Evolutionary conservation across 257 asterid genomes (phyloP).

Genomic region (Mentha longifolia): DNA sequence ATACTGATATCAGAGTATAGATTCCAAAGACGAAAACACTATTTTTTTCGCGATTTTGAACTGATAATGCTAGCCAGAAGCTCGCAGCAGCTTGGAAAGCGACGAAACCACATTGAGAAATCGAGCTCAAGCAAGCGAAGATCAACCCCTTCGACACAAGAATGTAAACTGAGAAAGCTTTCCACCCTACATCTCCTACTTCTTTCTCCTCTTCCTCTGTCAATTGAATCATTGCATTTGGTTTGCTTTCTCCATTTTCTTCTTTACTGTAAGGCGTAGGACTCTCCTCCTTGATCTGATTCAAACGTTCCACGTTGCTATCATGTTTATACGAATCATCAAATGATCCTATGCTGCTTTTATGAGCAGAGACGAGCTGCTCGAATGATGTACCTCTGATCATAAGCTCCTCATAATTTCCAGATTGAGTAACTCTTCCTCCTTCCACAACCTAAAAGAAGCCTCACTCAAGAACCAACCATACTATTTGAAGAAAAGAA

Average conservation of each 20-base stretch:
- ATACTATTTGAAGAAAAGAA: background rate
- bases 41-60: conserved; percentile 47
- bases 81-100: conserved; percentile 77
- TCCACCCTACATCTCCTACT: conserved; percentile 58
- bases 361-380: conserved; percentile 69
- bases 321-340: conserved; percentile 36
- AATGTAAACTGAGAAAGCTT: conserved; percentile 55
- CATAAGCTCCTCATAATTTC: conserved; percentile 57
- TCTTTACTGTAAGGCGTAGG: conserved; percentile 30
- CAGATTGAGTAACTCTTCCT: conserved; percentile 64
- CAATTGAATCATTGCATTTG: conserved; percentile 45
- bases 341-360: conserved; percentile 43
- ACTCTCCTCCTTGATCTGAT: conserved; percentile 31
- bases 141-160: conserved; percentile 50
- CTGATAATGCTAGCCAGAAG: conserved; percentile 70
- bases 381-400: conserved; percentile 65
- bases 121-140: conserved; percentile 17
- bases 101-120: conserved; percentile 52
- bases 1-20: conserved; percentile 51
- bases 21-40: conserved; percentile 46
- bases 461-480: background rate
- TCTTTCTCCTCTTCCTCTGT: conserved; percentile 78
- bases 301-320: background rate
- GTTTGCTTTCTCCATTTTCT: conserved; percentile 43
- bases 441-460: conserved; percentile 61